Conservation (phyloP, 345 rosid species). For the Mallotus nudiflorus region DNA sequence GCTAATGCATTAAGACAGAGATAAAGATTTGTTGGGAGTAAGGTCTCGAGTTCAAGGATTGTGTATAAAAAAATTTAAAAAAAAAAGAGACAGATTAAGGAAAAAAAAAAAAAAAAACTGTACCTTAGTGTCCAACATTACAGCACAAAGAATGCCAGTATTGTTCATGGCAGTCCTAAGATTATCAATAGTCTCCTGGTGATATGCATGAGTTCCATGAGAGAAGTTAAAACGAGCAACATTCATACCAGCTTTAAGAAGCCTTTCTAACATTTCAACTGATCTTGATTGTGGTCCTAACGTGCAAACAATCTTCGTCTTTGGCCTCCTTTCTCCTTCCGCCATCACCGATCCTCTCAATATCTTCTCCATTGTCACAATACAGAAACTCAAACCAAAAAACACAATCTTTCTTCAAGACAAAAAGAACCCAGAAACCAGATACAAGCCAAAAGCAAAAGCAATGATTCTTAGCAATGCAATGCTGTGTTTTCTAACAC, state of each 20-base stretch:
- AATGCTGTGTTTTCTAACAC: too few relatives aligned
- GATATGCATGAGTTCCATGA: slow-evolving; percentile 90
- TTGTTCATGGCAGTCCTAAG: slow-evolving; percentile 81
- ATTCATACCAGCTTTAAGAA: slow-evolving; percentile 78
- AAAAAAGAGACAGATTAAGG: too few relatives aligned
- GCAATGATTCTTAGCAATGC: background rate
- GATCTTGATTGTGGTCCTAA: slow-evolving; percentile 93
- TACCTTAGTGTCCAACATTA: slow-evolving; percentile 96
- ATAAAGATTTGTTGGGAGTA: too few relatives aligned
- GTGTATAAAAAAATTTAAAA: too few relatives aligned
- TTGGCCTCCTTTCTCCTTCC: slow-evolving; percentile 43
- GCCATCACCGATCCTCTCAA: background rate
- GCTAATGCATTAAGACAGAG: too few relatives aligned
- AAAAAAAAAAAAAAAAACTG: too few relatives aligned
- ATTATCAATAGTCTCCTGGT: slow-evolving; percentile 88
- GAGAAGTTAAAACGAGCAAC: slow-evolving; percentile 71
- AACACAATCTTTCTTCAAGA: too few relatives aligned
- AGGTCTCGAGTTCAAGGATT: too few relatives aligned
- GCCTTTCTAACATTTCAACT: slow-evolving; percentile 71
- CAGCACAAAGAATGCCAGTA: slow-evolving; percentile 91
- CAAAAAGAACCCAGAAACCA: background rate
- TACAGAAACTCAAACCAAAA: too few relatives aligned
- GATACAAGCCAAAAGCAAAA: background rate
- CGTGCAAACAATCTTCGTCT: slow-evolving; percentile 95
- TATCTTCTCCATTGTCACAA: slow-evolving; percentile 9